Percentiles rank a stretch among this genome's conserved stretches.
Evolutionary conservation across 495 filamentous ascomycete species (phyloP).

Genomic region (Aspergillus leporis): DNA sequence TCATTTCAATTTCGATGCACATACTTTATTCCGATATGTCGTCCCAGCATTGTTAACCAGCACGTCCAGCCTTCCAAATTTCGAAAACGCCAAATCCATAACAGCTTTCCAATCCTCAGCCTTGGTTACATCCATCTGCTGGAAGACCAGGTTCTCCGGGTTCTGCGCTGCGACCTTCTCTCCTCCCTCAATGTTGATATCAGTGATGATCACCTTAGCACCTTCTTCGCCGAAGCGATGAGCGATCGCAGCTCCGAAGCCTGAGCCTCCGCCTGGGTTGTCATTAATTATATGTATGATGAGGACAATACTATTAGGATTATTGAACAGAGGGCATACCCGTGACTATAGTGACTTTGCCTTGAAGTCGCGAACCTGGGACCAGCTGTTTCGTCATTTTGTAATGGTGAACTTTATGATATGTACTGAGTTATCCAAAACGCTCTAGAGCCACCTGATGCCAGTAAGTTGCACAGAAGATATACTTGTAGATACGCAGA

Average conservation of each 20-base stretch:
- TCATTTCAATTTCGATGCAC: not conserved
- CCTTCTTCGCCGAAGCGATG: conserved; percentile 58
- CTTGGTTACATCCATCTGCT: conserved; percentile 53
- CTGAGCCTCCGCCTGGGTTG: conserved; percentile 51
- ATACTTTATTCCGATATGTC: conserved; percentile 64
- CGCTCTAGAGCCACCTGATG: no score
- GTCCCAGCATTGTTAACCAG: conserved; percentile 73
- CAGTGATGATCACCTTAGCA: conserved; percentile 57
- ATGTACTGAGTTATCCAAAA: not conserved
- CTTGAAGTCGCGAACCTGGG: conserved; percentile 54
- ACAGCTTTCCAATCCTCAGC: conserved; percentile 49
- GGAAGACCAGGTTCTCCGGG: conserved; percentile 42
- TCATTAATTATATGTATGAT: conserved; percentile 29
- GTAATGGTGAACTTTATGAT: not conserved
- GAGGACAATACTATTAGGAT: not conserved
- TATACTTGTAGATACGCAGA: not conserved
- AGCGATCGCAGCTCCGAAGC: conserved; percentile 60
- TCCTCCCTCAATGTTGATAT: conserved; percentile 58
- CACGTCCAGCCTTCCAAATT: conserved; percentile 56
- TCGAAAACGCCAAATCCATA: conserved; percentile 45
- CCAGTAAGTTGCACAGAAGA: not conserved
- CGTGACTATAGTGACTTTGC: conserved; percentile 93
- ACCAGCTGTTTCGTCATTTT: conserved; percentile 15
- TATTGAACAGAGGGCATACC: conserved; percentile 42
- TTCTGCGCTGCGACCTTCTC: conserved; percentile 44